Base-by-base conservation (phyloP, 257 asterid genomes). In the Gentiana straminea region DNA sequence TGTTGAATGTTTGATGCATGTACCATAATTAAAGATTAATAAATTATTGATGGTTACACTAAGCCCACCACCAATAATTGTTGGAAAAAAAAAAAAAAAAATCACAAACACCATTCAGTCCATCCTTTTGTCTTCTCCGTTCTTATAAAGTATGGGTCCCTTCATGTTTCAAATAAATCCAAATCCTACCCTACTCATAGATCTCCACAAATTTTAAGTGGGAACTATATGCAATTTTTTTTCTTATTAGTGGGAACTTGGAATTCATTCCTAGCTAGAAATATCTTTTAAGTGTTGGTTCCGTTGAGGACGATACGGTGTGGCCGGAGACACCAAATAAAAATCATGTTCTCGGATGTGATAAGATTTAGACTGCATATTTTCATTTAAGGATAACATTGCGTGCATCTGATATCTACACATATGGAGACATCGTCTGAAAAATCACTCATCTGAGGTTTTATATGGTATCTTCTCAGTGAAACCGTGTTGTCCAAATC, bases 21-120 rank as follows among this genome's bases (percentile, higher is more conserved):
- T 65, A 66, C 65, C 54, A 70, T 61, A 52, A 67, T 55, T 57
- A 74, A 51, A 67, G 69, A 67, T 67, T 36, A 54, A 61, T 44
- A 67, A 70, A 65, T 58, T 51, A 41, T 50, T 80, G 76, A 62
- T 32, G 65, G 73, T 52, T 66, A 72, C 67, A 67, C 63, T 52
- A 60, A 70, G 69, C 77, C 73, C 71, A 70, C 80, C 70, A 64
- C 68, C 60, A 77, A 66, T 55, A 66, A 68, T 57, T 63, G 68
- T 49, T 54, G 57, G 15, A 46, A 63, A 54, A 60, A 60, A 58
- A 58, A 66, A 46, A 36, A 55, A 52, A 15, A 52, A 66, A 64
- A 55, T 52, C 56, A 58, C 11, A 63, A 15, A 61, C 51, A 65
- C 47, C 62, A 55, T 62, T 65, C 49, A 63, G 38, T 43, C 49